Conservation (phyloP, 1,139 yeast species). For the Yarrowia galli region DNA sequence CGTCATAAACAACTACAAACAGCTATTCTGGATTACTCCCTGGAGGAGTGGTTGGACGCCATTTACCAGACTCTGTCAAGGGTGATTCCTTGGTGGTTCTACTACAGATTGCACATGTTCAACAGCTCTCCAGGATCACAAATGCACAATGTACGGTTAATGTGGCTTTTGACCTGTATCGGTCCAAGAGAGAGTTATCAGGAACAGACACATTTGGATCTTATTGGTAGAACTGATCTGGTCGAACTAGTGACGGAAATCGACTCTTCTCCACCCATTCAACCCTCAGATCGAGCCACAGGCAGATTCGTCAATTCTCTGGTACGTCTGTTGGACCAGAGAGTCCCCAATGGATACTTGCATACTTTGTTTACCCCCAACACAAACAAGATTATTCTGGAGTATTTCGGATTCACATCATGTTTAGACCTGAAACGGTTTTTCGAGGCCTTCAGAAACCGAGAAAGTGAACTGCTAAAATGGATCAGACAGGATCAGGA, state of each 20-base stretch:
- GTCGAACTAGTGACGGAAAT: neutral
- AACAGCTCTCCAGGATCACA: neutral
- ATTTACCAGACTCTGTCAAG: neutral
- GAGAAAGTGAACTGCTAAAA: neutral
- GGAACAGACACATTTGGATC: neutral
- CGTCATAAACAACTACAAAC: constrained; percentile 1
- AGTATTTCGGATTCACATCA: constrained; percentile 6
- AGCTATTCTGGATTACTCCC: constrained; percentile 4
- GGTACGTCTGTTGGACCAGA: neutral
- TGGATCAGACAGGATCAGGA: neutral
- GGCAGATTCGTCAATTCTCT: neutral
- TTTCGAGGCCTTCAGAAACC: neutral
- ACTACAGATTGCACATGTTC: neutral
- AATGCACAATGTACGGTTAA: neutral
- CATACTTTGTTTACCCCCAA: constrained; percentile 6
- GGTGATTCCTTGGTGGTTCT: constrained; percentile 23
- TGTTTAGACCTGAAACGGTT: neutral
- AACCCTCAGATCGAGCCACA: neutral
- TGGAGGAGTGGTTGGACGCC: constrained; percentile 6
- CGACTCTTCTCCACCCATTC: neutral
- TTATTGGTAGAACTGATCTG: neutral
- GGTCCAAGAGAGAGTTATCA: neutral
- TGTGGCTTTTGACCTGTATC: constrained; percentile 9
- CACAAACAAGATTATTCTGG: neutral
- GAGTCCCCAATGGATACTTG: constrained; percentile 6